Evolutionary conservation across 371 early-diverging fungal species (phyloP).

Genomic region (Dinochytrium kinnereticum): DNA sequence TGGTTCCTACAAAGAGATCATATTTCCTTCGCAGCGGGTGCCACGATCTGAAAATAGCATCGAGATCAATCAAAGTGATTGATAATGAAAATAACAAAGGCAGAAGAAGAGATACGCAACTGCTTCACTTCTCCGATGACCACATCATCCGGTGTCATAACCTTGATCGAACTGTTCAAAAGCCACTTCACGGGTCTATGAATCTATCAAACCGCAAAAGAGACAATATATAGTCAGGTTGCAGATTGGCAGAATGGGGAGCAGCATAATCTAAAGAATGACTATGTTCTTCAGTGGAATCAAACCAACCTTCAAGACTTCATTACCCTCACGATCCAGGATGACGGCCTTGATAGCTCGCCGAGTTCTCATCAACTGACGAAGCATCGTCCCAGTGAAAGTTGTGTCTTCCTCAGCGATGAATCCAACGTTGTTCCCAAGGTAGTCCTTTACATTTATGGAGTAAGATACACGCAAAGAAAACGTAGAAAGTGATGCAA

Average conservation of each 20-base stretch:
- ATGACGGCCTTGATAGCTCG: constrained; percentile 80
- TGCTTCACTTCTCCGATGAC: constrained; percentile 89
- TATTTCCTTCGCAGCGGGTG: constrained; percentile 82
- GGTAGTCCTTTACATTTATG: constrained; percentile 27
- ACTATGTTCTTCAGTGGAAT: no score
- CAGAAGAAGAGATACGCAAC: constrained; percentile 37
- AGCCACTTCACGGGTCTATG: constrained; percentile 75
- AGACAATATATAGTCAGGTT: no score
- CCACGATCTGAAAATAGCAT: constrained; percentile 58
- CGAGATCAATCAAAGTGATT: not conserved
- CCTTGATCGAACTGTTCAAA: constrained; percentile 77
- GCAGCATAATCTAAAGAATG: no score
- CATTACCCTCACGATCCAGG: constrained; percentile 70
- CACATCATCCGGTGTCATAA: constrained; percentile 55
- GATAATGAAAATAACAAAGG: not conserved
- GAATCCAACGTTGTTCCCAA: constrained; percentile 64
- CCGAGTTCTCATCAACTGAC: constrained; percentile 80
- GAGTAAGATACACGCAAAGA: not conserved
- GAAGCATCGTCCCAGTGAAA: constrained; percentile 63
- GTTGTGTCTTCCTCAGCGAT: constrained; percentile 79
- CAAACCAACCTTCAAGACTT: constrained; percentile 68
- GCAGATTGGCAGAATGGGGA: no score
- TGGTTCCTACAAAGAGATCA: constrained; percentile 70
- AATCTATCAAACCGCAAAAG: constrained; percentile 47
- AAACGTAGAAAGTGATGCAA: no score